Conservation (phyloP, 139 green algal genomes). For the Chlamydomonas eustigma region DNA sequence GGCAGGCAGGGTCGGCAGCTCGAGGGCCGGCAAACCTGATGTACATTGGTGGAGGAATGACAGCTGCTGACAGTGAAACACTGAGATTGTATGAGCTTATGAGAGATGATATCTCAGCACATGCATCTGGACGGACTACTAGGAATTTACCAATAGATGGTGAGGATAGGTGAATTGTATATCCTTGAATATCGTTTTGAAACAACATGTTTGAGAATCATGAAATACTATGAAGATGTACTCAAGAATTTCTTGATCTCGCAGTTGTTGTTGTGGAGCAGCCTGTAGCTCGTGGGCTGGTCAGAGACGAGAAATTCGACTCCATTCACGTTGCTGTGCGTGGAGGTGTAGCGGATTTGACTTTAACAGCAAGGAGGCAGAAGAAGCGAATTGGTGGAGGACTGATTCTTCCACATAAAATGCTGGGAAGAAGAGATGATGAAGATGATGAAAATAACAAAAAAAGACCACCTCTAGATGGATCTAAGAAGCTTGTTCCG, state of each 20-base stretch:
- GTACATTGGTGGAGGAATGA: background rate
- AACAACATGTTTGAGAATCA: background rate
- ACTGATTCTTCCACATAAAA: too few relatives aligned
- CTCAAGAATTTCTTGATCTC: background rate
- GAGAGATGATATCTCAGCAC: background rate
- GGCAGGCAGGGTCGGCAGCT: background rate
- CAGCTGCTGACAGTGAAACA: background rate
- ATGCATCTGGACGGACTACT: background rate
- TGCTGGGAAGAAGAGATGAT: too few relatives aligned
- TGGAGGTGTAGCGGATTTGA: background rate
- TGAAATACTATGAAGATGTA: background rate
- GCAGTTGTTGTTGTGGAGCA: background rate
- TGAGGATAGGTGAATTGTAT: background rate
- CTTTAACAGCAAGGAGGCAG: background rate
- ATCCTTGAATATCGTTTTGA: background rate
- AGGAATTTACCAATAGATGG: background rate
- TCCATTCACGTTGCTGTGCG: background rate
- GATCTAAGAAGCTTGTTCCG: too few relatives aligned
- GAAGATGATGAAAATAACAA: too few relatives aligned
- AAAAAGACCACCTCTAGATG: too few relatives aligned
- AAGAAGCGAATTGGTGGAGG: background rate
- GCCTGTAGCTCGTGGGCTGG: background rate
- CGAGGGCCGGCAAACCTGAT: background rate
- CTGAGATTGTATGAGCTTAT: background rate
- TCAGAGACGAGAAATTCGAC: background rate